A percentile compares a stretch with the other conserved stretches of the same genome.
These are phyloP conservation scores for Ulvella scutata DNA, from an alignment of 139 green algal species.

Conservation along the genomic window DNA sequence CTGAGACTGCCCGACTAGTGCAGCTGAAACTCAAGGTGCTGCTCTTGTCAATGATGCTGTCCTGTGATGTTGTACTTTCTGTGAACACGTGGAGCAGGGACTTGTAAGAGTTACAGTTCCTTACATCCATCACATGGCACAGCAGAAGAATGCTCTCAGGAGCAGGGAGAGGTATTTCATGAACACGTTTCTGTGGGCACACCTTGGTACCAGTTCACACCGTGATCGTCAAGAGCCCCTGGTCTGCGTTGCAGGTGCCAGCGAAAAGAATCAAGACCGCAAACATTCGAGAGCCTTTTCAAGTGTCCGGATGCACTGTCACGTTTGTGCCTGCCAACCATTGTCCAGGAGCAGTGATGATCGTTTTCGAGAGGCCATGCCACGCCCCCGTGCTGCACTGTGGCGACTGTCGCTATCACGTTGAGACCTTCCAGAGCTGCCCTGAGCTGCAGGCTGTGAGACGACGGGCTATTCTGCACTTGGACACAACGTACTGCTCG, in stretches of 20 bases:
- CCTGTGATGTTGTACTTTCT: background rate
- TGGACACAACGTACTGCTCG: constrained; percentile 90
- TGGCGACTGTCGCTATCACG: constrained; percentile 57
- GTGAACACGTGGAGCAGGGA: background rate
- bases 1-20: constrained; percentile 45
- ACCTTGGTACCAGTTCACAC: background rate
- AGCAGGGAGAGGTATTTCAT: background rate
- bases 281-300: background rate
- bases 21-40: constrained; percentile 35
- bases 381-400: constrained; percentile 69
- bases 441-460: constrained; percentile 32
- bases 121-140: background rate
- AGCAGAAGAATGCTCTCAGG: background rate
- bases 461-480: constrained; percentile 18
- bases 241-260: constrained; percentile 28
- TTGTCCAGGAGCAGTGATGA: constrained; percentile 71
- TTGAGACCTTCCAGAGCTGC: constrained; percentile 10
- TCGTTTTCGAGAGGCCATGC: constrained; percentile 36
- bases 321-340: constrained; percentile 89
- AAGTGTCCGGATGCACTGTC: constrained; percentile 8
- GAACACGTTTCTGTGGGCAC: background rate
- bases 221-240: background rate
- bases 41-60: constrained; percentile 4
- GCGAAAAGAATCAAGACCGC: background rate
- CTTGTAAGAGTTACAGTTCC: background rate